These are phyloP conservation scores for Alternaria dauci DNA, from an alignment of 2,329 filamentous ascomycete genomes.

Conservation along the genomic window DNA sequence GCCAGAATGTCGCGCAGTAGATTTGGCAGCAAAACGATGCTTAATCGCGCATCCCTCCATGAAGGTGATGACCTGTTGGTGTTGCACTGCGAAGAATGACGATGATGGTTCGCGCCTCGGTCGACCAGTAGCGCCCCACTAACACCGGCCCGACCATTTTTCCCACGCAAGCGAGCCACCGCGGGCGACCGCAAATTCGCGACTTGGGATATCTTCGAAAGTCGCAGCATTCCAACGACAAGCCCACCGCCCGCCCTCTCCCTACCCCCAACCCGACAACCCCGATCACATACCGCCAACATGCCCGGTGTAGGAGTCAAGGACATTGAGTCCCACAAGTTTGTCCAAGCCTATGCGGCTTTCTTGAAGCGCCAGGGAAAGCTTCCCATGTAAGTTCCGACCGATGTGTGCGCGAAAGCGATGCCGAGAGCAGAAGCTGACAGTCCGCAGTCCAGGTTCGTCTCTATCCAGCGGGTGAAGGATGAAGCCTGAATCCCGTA, in stretches of 20 bases:
- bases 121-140: conserved; percentile 2
- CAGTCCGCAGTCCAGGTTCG: conserved; percentile 69
- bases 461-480: conserved; percentile 51
- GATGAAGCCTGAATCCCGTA: conserved; percentile 63
- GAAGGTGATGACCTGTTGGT: not conserved
- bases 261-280: conserved; percentile 23
- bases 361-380: conserved; percentile 96
- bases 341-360: conserved; percentile 83
- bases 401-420: not conserved
- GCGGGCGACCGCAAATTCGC: conserved; percentile 15
- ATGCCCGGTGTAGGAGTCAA: conserved; percentile 85
- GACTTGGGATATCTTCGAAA: conserved; percentile 9
- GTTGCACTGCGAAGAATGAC: not conserved
- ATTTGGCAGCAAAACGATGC: not conserved
- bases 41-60: not conserved
- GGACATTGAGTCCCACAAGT: conserved; percentile 90
- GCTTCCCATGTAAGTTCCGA: conserved; percentile 70
- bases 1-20: not conserved
- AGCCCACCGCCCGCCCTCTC: conserved; percentile 28
- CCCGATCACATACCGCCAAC: conserved; percentile 65
- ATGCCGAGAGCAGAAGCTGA: conserved; percentile 29
- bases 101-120: not conserved
- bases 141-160: conserved; percentile 29
- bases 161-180: conserved; percentile 39
- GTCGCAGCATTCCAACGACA: conserved; percentile 33